Evolutionary conservation across 2,329 filamentous ascomycete species (phyloP).

Genomic region (Geosmithia putterillii): DNA sequence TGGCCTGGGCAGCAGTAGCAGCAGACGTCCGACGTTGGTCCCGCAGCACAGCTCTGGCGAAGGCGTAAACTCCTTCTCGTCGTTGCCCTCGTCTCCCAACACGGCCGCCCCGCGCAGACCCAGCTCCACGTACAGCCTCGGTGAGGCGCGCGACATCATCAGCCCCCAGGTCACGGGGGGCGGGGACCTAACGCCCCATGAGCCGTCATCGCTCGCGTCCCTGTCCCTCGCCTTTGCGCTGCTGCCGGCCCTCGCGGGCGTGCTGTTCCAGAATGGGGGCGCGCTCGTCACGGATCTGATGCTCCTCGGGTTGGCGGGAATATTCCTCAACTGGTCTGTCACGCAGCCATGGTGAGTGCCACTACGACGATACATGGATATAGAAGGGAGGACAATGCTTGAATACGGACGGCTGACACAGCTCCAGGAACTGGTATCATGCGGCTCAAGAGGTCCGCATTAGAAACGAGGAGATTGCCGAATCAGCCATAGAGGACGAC

Average conservation of each 20-base stretch:
- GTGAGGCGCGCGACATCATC: conserved; percentile 59
- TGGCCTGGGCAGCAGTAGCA: conserved; percentile 2
- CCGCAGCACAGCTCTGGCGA: not conserved
- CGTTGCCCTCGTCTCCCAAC: not conserved
- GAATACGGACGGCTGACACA: not conserved
- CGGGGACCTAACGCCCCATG: conserved; percentile 19
- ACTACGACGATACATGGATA: not conserved
- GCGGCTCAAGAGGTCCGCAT: conserved; percentile 53
- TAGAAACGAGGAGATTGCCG: conserved; percentile 30
- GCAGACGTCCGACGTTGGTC: conserved; percentile 9
- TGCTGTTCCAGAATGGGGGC: conserved; percentile 76
- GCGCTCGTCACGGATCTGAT: conserved; percentile 77
- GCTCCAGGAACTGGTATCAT: conserved; percentile 57
- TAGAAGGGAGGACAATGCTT: not conserved
- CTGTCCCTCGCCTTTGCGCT: conserved; percentile 75
- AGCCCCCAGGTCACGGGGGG: conserved; percentile 25
- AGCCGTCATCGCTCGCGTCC: conserved; percentile 62
- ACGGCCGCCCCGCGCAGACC: conserved; percentile 36
- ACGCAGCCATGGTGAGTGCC: conserved; percentile 70
- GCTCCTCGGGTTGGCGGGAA: conserved; percentile 63
- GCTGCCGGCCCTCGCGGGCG: conserved; percentile 71
- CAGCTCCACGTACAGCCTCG: conserved; percentile 61
- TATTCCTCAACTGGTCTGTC: conserved; percentile 89
- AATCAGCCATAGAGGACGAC: conserved; percentile 30
- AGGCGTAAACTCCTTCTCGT: not conserved